Evolutionary conservation across 768 basidiomycete genomes (phyloP), one percentile per base, ranked within the genome.

Genomic region (Stropharia rugosoannulata): DNA sequence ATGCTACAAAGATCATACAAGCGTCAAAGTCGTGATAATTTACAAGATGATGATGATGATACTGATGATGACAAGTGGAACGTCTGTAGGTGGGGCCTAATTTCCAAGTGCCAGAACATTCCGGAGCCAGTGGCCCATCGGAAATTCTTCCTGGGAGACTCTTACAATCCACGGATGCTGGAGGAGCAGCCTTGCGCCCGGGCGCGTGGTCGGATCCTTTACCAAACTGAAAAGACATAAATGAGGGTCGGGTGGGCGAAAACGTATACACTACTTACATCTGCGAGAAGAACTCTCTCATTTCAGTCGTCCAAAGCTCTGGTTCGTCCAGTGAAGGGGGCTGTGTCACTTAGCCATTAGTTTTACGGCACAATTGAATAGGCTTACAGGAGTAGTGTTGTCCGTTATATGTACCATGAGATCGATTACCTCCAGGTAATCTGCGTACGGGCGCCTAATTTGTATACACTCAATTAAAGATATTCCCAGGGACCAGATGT

Each of bases 401-500:
- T 46, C 22, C 8, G 45, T 25, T 10, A 46, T 46, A n/a, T 27
- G 22, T 2, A 46, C 11, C 45, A 46, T 46, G 19, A 46, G 29
- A 27, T n/a, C 45, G 22, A 46, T n/a, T 10, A 27, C 27, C 10
- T 32, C 45, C 11, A 39, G 44, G 13, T 51, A 40, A 16, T 41
- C 47, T 35, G 59, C 46, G 37, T 57, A 60, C 15, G 59, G 59
- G 16, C 52, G 55, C 36, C 51, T 46, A 36, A 53, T 52, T 12
- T 53, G 51, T 18, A 60, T 47, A 43, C 56, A 57, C 25, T 60
- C 59, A n/a, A 60, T 44, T 36, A 60, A 36, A 7, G 59, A 57
- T 15, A 60, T 60, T n/a, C 59, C 59, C 22, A 60, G 47, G 13
- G 55, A 50, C 59, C 59, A 60, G 43, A 60, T 47, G 25, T 60